phyloP scores from a whole-genome alignment of 1,284 basidiomycete genomes.

The Ganoderma leucocontextum region DNA sequence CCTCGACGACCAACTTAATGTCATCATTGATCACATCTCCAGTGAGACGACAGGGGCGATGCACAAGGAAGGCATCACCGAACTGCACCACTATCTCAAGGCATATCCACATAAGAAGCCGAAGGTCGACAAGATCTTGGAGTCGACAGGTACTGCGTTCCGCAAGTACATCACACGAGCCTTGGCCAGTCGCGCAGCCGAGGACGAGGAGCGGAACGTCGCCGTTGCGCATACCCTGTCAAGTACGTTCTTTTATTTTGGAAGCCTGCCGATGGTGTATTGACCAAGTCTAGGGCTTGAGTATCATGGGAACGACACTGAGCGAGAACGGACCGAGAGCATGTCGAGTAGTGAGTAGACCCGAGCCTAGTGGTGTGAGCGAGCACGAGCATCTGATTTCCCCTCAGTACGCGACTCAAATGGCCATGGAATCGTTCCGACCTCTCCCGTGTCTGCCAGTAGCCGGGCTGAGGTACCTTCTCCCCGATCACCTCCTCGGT shows the following conservation, averaged over 20 bases:
- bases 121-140: conserved; percentile 86
- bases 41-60: conserved; percentile 86
- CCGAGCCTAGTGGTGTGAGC: not conserved
- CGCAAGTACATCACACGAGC: conserved; percentile 87
- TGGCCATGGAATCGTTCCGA: conserved; percentile 29
- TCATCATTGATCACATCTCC: conserved; percentile 91
- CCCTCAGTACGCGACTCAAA: conserved; percentile 28
- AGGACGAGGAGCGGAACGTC: conserved; percentile 81
- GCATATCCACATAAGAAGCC: conserved; percentile 88
- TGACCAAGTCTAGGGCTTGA: conserved; percentile 57
- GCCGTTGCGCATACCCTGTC: conserved; percentile 81
- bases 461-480: conserved; percentile 36
- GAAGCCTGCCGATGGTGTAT: not conserved
- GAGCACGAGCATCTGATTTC: not conserved
- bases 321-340: conserved; percentile 38
- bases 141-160: conserved; percentile 84
- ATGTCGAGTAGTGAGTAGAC: conserved; percentile 32
- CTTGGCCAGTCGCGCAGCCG: conserved; percentile 82
- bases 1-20: conserved; percentile 80
- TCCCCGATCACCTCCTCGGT: conserved; percentile 46
- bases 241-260: conserved; percentile 56
- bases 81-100: conserved; percentile 94
- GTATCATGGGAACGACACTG: conserved; percentile 52
- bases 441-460: conserved; percentile 28
- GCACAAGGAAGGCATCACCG: conserved; percentile 93